Evolutionary conservation across 129 eudicot genomes (phyloP).

Genomic region (Helichrysum umbraculigerum): DNA sequence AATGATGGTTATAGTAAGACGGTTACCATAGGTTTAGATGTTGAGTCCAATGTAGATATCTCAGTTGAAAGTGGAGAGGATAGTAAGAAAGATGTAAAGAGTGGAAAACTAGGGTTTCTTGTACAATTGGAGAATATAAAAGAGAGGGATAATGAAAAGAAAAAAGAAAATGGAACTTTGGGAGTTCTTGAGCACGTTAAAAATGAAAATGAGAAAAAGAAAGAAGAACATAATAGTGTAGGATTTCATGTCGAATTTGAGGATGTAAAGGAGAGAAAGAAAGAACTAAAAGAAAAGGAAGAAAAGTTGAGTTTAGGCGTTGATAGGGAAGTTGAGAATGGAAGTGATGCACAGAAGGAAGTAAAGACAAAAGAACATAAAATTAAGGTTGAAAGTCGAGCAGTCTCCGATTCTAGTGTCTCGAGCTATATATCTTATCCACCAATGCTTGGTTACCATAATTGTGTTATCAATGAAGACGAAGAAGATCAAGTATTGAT

Average conservation of each 20-base stretch:
- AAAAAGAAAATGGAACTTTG: constrained; percentile 24
- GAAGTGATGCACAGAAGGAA: constrained; percentile 20
- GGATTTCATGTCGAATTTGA: constrained; percentile 16
- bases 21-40: constrained; percentile 33
- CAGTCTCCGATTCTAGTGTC: constrained; percentile 46
- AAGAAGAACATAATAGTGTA: background rate
- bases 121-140: constrained; percentile 29
- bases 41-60: constrained; percentile 20
- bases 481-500: constrained; percentile 17
- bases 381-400: constrained; percentile 14
- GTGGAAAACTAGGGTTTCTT: constrained; percentile 26
- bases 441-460: constrained; percentile 41
- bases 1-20: constrained; percentile 28
- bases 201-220: constrained; percentile 30
- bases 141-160: constrained; percentile 23
- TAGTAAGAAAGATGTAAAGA: constrained; percentile 22
- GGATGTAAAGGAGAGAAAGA: constrained; percentile 24
- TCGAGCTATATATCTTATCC: constrained; percentile 55
- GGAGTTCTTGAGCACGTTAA: constrained; percentile 22
- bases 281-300: background rate
- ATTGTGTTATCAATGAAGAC: constrained; percentile 32
- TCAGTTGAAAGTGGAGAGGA: constrained; percentile 29
- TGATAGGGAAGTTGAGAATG: constrained; percentile 3
- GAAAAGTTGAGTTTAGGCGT: constrained; percentile 6
- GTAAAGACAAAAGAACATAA: background rate